A percentile compares a stretch with the other conserved stretches of the same genome.
These are phyloP conservation scores for Leishmania major DNA, from an alignment of 208 protist genomes.

Conservation along the genomic window DNA sequence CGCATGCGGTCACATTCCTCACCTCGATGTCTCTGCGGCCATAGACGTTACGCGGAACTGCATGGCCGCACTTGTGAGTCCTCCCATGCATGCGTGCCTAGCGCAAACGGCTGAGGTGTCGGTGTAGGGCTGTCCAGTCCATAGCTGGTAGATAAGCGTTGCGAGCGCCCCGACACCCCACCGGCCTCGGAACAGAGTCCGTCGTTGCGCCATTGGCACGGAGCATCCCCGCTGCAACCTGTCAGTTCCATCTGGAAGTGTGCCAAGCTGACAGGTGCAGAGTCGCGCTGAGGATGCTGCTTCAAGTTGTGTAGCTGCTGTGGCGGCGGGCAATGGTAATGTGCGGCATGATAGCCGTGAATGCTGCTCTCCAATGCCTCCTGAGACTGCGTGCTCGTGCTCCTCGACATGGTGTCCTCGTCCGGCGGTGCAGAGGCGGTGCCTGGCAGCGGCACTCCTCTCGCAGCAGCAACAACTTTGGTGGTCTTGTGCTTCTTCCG, in stretches of 20 bases:
- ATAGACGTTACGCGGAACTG: background rate
- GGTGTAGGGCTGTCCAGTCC: slow-evolving; percentile 19
- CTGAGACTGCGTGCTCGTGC: slow-evolving; percentile 5
- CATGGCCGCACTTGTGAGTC: slow-evolving; percentile 5
- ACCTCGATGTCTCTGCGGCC: background rate
- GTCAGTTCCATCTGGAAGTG: background rate
- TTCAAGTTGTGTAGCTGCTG: background rate
- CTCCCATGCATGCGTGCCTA: slow-evolving; percentile 10
- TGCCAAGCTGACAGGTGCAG: background rate
- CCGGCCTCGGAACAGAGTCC: slow-evolving; percentile 13
- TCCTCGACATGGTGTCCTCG: slow-evolving; percentile 15
- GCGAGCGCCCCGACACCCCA: slow-evolving; percentile 20
- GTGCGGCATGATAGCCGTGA: background rate
- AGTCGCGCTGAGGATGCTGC: background rate
- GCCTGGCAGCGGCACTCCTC: background rate
- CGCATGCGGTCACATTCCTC: background rate
- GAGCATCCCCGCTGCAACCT: background rate
- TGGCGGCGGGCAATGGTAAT: background rate
- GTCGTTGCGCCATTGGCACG: background rate
- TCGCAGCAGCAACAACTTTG: background rate
- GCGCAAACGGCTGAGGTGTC: slow-evolving; percentile 10
- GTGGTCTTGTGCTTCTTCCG: background rate
- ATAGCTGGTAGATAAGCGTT: slow-evolving; percentile 21
- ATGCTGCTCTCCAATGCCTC: slow-evolving; percentile 3
- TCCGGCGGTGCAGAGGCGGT: slow-evolving; percentile 18